phyloP scores from a whole-genome alignment of 1,284 basidiomycete genomes.

The Sporisorium reilianum region DNA sequence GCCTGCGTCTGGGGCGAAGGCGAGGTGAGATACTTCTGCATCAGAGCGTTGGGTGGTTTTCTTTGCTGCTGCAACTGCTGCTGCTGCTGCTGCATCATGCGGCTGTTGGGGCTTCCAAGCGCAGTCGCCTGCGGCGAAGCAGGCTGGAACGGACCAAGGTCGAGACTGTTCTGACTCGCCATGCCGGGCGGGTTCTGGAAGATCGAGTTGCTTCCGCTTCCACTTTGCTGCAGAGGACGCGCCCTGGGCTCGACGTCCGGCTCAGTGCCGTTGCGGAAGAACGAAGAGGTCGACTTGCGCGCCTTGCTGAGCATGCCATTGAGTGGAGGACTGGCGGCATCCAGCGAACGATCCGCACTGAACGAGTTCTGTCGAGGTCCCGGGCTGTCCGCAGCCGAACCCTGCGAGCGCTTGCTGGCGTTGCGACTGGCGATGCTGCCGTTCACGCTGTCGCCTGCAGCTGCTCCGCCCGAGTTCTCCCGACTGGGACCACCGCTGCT shows the following conservation, averaged over 20 bases:
- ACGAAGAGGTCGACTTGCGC: slow-evolving; percentile 46
- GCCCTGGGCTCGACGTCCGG: slow-evolving; percentile 16
- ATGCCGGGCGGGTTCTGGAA: slow-evolving; percentile 57
- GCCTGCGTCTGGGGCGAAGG: slow-evolving; percentile 41
- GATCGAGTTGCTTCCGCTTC: slow-evolving; percentile 16
- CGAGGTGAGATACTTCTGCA: slow-evolving; percentile 51
- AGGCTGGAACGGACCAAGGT: slow-evolving; percentile 61
- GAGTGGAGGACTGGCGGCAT: slow-evolving; percentile 19
- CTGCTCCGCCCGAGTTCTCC: slow-evolving; percentile 18
- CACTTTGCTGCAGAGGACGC: slow-evolving; percentile 15
- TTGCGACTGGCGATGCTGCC: slow-evolving; percentile 53
- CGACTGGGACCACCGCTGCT: slow-evolving; percentile 24
- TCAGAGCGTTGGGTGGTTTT: slow-evolving; percentile 38
- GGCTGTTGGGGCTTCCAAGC: slow-evolving; percentile 23
- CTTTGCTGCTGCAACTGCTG: slow-evolving; percentile 26
- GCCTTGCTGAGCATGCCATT: slow-evolving; percentile 45
- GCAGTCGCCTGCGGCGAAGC: slow-evolving; percentile 30
- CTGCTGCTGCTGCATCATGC: slow-evolving; percentile 29
- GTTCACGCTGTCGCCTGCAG: slow-evolving; percentile 25
- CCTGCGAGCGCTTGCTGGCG: slow-evolving; percentile 48
- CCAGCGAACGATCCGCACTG: slow-evolving; percentile 46
- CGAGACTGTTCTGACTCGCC: slow-evolving; percentile 58
- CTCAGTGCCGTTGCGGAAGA: slow-evolving; percentile 39
- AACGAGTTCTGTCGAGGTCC: slow-evolving; percentile 40
- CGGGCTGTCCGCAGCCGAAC: slow-evolving; percentile 36